Evolutionary conservation across 495 filamentous ascomycete genomes (phyloP), one percentile per base, ranked within the genome.

Genomic region (Aspergillus ostianus): DNA sequence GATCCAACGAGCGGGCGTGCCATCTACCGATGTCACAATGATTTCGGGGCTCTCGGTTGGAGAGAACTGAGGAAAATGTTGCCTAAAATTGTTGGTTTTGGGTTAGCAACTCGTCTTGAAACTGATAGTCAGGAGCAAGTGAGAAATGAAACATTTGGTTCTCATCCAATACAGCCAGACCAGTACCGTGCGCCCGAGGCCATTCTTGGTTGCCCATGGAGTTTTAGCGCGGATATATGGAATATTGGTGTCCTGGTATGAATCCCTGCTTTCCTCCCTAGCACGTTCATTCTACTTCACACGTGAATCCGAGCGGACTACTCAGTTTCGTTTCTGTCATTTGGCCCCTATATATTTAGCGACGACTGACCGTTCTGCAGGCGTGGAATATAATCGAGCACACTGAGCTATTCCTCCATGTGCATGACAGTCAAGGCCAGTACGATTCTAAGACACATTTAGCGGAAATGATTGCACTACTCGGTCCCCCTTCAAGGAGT

Each of bases 81-180:
- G 30, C 64, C 63, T 61, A 90, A 92, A 76, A 90, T 92, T 61
- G 89, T 87, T 70, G 90, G 92, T 76, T 92, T 93, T 69, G 90
- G 90, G 51, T 76, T 90, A 12, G 90, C 90, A 2, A 84, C 88
- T 66, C 87, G 87, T 44, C 64, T 64, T 29, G 57, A 70, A 47
- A 51, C 6, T 18, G 21, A 51, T 44, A 55, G 61, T 44, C 26
- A 50, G 47, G 29, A 12, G 2, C 13, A 50, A 54, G 17, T 64
- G 23, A n/a, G n/a, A n/a, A n/a, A n/a, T n/a, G n/a, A n/a, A n/a
- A n/a, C n/a, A n/a, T n/a, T n/a, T n/a, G 56, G 58, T 10, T 60
- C 65, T 26, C 60, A 66, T 65, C 71, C 70, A 12, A 75, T 75
- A 19, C 69, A 74, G 44, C 74, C 74, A 47, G 61, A 66, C 46